These are phyloP conservation scores for Pulicaria dysenterica DNA, from an alignment of 129 eudicot genomes.

Conservation along the genomic window DNA sequence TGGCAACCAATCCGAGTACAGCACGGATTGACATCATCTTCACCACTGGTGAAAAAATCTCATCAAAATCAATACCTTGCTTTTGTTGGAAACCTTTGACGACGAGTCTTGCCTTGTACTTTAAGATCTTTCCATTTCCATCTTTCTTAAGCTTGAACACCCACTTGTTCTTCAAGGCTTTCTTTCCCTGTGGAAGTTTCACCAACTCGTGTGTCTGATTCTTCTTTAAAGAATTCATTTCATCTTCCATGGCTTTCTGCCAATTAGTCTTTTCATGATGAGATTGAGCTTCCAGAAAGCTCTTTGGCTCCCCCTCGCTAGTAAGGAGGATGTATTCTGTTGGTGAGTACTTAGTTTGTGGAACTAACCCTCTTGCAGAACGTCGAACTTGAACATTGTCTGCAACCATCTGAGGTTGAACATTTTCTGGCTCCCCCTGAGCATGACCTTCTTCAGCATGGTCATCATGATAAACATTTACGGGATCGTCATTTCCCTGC, in stretches of 20 bases:
- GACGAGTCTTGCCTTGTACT: background rate
- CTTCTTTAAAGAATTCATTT: background rate
- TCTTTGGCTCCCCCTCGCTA: too few relatives aligned
- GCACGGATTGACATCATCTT: background rate
- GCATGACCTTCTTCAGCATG: background rate
- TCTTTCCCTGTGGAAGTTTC: background rate
- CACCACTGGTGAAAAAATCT: background rate
- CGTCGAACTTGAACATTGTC: slow-evolving; percentile 1
- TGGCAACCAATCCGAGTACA: background rate
- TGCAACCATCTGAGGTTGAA: background rate
- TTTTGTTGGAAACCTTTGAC: background rate
- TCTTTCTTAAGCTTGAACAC: slow-evolving; percentile 1
- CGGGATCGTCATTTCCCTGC: background rate
- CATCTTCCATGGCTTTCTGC: background rate
- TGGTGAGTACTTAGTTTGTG: background rate
- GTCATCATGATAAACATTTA: too few relatives aligned
- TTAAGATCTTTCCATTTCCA: background rate
- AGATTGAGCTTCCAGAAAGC: too few relatives aligned
- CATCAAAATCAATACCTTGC: background rate
- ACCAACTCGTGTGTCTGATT: background rate
- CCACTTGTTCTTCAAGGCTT: slow-evolving; percentile 7
- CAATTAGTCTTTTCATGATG: background rate
- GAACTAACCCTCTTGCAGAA: background rate
- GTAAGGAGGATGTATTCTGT: too few relatives aligned
- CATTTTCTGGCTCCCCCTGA: background rate